Base-by-base conservation (phyloP, 768 basidiomycete species). In the Termitomyces sp. region DNA sequence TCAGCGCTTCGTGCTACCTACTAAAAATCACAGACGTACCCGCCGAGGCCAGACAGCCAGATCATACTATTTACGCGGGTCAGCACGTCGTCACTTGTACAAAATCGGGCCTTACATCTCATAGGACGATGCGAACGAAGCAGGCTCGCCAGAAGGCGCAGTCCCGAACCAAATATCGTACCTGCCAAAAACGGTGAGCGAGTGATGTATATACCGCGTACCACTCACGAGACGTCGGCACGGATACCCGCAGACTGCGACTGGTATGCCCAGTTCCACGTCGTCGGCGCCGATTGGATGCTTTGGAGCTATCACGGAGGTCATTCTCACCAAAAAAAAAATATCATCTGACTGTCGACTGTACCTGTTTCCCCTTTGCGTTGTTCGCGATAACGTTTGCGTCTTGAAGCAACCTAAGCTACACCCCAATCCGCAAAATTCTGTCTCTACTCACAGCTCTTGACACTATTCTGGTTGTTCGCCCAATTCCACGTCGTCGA, bases 91-190 rank as follows among this genome's bases (percentile, higher is more conserved):
- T 20, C 18, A 6, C 39, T 41, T 9, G 16, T 5, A 2, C 2
- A 11, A 36, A 15, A 6, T 3, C 27, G 15, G 39, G 13, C 64
- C 78, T 45, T 67, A 81, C 81, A 84, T 81, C 66, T 84, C 83
- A 63, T 73, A 84, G 2, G 77, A 77, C 6, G 81, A 82, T 6
- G 76, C 74, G 7, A 69, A 60, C 2, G 78, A 71, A 0, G 82
- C 82, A n/a, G 82, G 77, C 0, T 63, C 61, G 46, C 82, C 82
- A 6, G 75, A 66, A 3, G 73, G 64, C 9, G 78, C 68, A 15
- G 61, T 67, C 34, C 83, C 83, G 34, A 75, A 65, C 83, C 83
- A 85, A 47, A 84, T 80, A 59, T 83, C 82, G 59, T 83, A 84
- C 24, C 79, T 79, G 3, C 4, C 20, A 24, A 4, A n/a, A 4